Evolutionary conservation across 1,284 basidiomycete species (phyloP).

Genomic region (Tremellales sp.): DNA sequence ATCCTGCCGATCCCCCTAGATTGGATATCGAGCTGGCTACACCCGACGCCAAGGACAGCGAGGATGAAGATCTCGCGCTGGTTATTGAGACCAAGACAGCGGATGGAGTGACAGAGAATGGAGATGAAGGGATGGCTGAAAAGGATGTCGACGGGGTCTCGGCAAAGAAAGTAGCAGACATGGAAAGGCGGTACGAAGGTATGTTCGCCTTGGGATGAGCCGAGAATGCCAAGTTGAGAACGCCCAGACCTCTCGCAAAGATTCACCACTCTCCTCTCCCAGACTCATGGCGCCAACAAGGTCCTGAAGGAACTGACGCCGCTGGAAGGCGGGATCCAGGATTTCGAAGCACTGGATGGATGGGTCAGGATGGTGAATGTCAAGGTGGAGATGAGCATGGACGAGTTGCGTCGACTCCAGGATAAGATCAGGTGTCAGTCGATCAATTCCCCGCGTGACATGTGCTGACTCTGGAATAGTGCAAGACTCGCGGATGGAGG

Average conservation of each 20-base stretch:
- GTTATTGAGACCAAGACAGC: background rate
- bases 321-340: constrained; percentile 59
- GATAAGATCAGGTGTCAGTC: constrained; percentile 66
- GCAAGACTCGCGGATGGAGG: constrained; percentile 76
- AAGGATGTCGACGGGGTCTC: constrained; percentile 7
- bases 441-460: background rate
- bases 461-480: constrained; percentile 52
- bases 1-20: constrained; percentile 5
- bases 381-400: constrained; percentile 62
- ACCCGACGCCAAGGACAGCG: constrained; percentile 7
- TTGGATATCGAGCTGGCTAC: constrained; percentile 13
- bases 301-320: constrained; percentile 71
- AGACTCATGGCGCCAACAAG: constrained; percentile 58
- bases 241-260: constrained; percentile 31
- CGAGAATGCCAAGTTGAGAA: background rate
- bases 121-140: constrained; percentile 1
- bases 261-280: constrained; percentile 29
- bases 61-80: background rate
- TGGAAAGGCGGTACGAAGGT: constrained; percentile 35
- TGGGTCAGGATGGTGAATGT: constrained; percentile 65
- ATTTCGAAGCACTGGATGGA: constrained; percentile 65
- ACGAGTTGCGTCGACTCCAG: constrained; percentile 66
- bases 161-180: constrained; percentile 18
- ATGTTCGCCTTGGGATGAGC: constrained; percentile 4
- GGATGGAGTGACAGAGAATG: background rate